Evolutionary conservation across 495 filamentous ascomycete species (phyloP).

Genomic region (Penicillium turbatum): DNA sequence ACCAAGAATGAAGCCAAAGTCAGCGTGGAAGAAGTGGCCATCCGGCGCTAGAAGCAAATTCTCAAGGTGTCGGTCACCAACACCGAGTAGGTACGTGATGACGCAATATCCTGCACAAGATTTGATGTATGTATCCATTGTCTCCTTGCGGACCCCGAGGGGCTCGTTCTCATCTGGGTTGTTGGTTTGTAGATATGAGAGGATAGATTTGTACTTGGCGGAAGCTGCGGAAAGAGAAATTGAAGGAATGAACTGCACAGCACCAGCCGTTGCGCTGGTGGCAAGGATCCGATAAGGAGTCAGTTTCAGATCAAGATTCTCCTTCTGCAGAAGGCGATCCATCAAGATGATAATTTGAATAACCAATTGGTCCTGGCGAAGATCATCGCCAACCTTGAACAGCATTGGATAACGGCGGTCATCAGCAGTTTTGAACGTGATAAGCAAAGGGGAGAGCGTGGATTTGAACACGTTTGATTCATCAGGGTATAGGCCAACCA

Average conservation of each 20-base stretch:
- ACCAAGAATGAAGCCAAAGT: constrained; percentile 97
- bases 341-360: constrained; percentile 98
- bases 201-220: constrained; percentile 75
- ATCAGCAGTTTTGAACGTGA: constrained; percentile 80
- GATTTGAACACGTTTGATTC: constrained; percentile 94
- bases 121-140: constrained; percentile 93
- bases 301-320: constrained; percentile 94
- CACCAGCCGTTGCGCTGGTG: constrained; percentile 81
- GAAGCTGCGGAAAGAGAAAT: constrained; percentile 75
- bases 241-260: constrained; percentile 88
- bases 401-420: constrained; percentile 81
- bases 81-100: constrained; percentile 97
- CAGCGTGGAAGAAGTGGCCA: constrained; percentile 95
- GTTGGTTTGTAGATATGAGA: constrained; percentile 82
- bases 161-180: constrained; percentile 83
- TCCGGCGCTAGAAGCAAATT: constrained; percentile 89
- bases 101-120: constrained; percentile 98
- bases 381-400: constrained; percentile 96
- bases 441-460: constrained; percentile 78
- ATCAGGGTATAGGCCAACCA: constrained; percentile 76
- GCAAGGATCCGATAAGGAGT: constrained; percentile 95
- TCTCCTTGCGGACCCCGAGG: constrained; percentile 82
- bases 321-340: constrained; percentile 92
- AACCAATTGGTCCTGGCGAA: constrained; percentile 95
- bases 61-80: constrained; percentile 93